phyloP scores from a whole-genome alignment of 148 eudicot genomes.

The Talinum fruticosum region DNA sequence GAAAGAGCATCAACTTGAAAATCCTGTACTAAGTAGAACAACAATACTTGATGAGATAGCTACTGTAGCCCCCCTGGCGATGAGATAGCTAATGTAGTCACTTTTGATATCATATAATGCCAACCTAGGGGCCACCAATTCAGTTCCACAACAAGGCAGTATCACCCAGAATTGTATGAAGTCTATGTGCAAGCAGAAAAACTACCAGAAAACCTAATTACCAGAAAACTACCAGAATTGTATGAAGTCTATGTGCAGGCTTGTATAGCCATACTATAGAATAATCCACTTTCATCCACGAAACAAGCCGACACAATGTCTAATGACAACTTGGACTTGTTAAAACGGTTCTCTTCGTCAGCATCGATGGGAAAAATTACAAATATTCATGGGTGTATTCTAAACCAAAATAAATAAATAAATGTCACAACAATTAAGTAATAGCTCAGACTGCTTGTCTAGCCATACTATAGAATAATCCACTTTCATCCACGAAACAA shows the following conservation, averaged over 20 bases:
- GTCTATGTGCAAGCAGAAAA: not conserved
- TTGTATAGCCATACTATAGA: not conserved
- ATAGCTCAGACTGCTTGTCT: not conserved
- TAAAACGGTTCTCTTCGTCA: not conserved
- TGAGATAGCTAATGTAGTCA: not conserved
- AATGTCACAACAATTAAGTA: not conserved
- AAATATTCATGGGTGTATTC: not conserved
- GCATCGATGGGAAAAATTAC: not conserved
- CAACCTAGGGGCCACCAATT: not conserved
- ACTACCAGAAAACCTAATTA: not conserved
- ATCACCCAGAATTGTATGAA: not conserved
- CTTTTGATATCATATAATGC: too few relatives aligned
- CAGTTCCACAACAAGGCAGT: not conserved
- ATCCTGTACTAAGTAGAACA: not conserved
- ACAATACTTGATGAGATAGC: too few relatives aligned
- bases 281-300: not conserved
- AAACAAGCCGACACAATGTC: not conserved
- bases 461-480: not conserved
- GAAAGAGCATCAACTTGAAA: not conserved
- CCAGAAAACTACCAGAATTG: too few relatives aligned
- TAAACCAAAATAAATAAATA: not conserved
- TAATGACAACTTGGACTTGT: not conserved
- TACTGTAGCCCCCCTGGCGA: too few relatives aligned
- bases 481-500: not conserved
- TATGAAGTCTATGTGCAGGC: too few relatives aligned